phyloP scores from a whole-genome alignment of 345 rosid species.

The Jatropha curcas region DNA sequence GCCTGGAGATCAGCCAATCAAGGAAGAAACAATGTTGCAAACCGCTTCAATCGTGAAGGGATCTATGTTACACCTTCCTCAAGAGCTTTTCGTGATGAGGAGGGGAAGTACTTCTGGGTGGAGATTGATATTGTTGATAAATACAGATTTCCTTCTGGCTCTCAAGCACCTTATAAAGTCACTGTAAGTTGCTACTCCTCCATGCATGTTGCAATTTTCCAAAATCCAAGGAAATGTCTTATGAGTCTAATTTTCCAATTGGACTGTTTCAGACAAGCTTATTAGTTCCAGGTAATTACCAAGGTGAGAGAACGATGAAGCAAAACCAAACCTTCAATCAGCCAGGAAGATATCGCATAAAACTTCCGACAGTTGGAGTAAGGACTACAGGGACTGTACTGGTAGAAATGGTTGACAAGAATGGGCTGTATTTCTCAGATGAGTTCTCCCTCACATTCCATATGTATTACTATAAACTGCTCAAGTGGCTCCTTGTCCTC shows the following conservation, averaged over 20 bases:
- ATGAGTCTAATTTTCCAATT: background rate
- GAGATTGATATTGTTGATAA: constrained; percentile 92
- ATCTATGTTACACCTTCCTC: constrained; percentile 76
- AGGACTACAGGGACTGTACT: constrained; percentile 91
- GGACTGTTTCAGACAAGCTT: constrained; percentile 64
- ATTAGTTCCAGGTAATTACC: constrained; percentile 95
- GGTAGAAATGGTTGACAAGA: constrained; percentile 97
- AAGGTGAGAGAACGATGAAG: constrained; percentile 79
- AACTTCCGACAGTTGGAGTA: constrained; percentile 86
- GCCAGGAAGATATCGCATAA: constrained; percentile 75
- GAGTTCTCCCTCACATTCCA: constrained; percentile 97
- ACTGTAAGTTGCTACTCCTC: constrained; percentile 57
- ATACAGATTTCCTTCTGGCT: constrained; percentile 85
- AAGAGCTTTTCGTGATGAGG: constrained; percentile 96
- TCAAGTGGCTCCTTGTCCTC: constrained; percentile 94
- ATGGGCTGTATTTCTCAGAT: constrained; percentile 87
- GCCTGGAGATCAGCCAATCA: constrained; percentile 92
- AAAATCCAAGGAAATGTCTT: background rate
- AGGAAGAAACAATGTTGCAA: constrained; percentile 88
- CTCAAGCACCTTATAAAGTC: constrained; percentile 89
- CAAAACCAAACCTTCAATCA: constrained; percentile 60
- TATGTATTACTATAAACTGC: constrained; percentile 91
- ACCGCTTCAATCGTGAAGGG: constrained; percentile 74
- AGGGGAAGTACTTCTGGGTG: constrained; percentile 96
- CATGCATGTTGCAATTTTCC: background rate